phyloP scores from a whole-genome alignment of 2,329 filamentous ascomycete species.

The Ophiocordyceps polyrhachis-furcata region DNA sequence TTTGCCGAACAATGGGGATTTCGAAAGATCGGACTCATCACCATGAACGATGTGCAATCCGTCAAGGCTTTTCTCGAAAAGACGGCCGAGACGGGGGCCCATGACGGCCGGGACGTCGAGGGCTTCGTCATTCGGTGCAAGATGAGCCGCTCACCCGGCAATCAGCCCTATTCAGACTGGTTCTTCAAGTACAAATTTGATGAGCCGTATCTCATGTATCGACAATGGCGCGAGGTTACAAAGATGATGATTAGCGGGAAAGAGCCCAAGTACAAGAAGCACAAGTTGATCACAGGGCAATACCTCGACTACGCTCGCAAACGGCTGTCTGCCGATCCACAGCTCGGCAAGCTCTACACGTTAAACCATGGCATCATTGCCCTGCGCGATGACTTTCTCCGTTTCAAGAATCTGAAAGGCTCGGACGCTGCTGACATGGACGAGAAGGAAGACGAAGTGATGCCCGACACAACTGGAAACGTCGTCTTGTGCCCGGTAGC shows the following conservation, averaged over 20 bases:
- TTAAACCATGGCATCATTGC: constrained; percentile 90
- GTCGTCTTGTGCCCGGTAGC: constrained; percentile 80
- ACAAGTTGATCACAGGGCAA: constrained; percentile 74
- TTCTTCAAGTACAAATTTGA: constrained; percentile 99
- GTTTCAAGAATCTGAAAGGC: constrained; percentile 67
- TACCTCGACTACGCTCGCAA: constrained; percentile 69
- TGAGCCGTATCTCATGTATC: constrained; percentile 95
- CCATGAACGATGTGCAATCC: constrained; percentile 53
- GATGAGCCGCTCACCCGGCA: constrained; percentile 31
- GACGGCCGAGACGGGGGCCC: constrained; percentile 73
- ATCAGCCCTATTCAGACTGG: constrained; percentile 62
- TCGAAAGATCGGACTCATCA: constrained; percentile 64
- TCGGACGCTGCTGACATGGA: constrained; percentile 72
- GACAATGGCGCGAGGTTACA: constrained; percentile 95
- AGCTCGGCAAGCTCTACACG: constrained; percentile 53
- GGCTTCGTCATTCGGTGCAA: constrained; percentile 92
- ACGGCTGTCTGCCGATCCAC: constrained; percentile 49
- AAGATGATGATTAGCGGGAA: constrained; percentile 68
- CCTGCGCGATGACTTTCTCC: constrained; percentile 73
- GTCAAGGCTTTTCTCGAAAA: constrained; percentile 69
- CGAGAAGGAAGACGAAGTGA: constrained; percentile 22
- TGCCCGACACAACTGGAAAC: constrained; percentile 40
- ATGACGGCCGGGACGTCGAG: constrained; percentile 83
- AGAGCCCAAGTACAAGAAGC: constrained; percentile 65
- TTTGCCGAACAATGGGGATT: constrained; percentile 93